Evolutionary conservation across 208 protist genomes (phyloP), one percentile per base, ranked within the genome.

Genomic region (Zelonia costaricensis): DNA sequence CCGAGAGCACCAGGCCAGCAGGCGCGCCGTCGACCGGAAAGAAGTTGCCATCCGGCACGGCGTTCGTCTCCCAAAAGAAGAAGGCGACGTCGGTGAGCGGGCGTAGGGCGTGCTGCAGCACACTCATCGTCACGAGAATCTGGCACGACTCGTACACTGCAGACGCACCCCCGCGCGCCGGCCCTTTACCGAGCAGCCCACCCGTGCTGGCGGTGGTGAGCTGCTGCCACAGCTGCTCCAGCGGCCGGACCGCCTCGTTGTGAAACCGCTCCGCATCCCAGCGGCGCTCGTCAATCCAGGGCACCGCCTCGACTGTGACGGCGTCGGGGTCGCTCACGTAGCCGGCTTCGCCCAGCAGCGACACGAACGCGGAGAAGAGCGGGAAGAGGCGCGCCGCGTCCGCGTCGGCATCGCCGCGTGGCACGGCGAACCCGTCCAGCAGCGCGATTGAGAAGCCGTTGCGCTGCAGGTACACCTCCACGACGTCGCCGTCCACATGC

Each of bases 21-120:
- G 51, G 48, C 4, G 31, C 30, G 16, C 62, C 68, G 38, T 40
- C 39, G 6, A 54, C 53, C 20, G 79, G 72, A 39, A 88, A 82
- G 7, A 86, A 76, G 63, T 87, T 80, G 5, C 71, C 70, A 53
- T 87, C 74, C 4, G 87, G 84, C 4, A 81, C 52, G 10, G 47
- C 42, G 42, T 74, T 61, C 12, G 75, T 62, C 23, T 86, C 56
- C 61, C 78, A 73, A 52, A 93, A 91, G 30, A 72, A 61, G 42
- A 89, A 76, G 28, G 43, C 5, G 6, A 70, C 58, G 20, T 86
- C 75, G 10, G 61, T 69, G 16, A 93, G 68, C 0, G 81, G 84
- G 38, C 63, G 54, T 9, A 86, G 28, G 16, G 62, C 60, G 31
- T 75, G 42, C 64, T 89, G 69, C 59, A 88, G 69, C 38, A 84